Evolutionary conservation across 1,139 yeast species (phyloP), one percentile per base, ranked within the genome.

Genomic region (Starmera stellimalicola): DNA sequence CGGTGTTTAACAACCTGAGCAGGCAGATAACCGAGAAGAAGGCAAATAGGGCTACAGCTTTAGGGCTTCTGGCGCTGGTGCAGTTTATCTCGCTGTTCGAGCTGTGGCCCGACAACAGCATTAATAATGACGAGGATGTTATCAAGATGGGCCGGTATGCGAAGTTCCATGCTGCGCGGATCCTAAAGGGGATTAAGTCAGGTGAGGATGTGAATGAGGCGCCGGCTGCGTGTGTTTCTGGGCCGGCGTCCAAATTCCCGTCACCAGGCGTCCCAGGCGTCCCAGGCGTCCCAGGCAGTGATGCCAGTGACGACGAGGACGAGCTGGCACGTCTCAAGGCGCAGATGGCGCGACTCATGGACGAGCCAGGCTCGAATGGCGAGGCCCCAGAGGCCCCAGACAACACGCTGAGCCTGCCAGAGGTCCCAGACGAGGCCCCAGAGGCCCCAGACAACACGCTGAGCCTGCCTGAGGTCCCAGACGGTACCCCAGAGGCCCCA

Each of bases 151-250:
- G 63, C 31, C 72, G 69, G 50, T 75, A 69, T 44, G 66, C 77
- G 8, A 75, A 75, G 48, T 75, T 57, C 45, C 80, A 75, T 41
- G 74, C 78, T 5, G 63, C 73, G 10, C 53, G 79, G 28, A 74
- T 75, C 26, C 47, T 73, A 26, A 68, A 63, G 37, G 63, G 71
- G 0, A 40, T 57, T 26, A 68, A 61, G 38, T 45, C 49, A 2
- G 73, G 71, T 1, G 61, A 60, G 18, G 76, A 75, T 45, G 80
- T 81, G 3, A 74, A 75, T 45, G 70, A 62, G n/a, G n/a, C n/a
- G n/a, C n/a, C n/a, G n/a, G n/a, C n/a, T n/a, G n/a, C n/a, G n/a
- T n/a, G n/a, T n/a, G n/a, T n/a, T n/a, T n/a, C n/a, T n/a, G n/a
- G n/a, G n/a, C n/a, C n/a, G n/a, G n/a, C n/a, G n/a, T 20, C 65